A percentile compares a stretch with the other conserved stretches of the same genome.
Evolutionary conservation across 2,329 filamentous ascomycete genomes (phyloP).

Genomic region (Cladosporium sp.): DNA sequence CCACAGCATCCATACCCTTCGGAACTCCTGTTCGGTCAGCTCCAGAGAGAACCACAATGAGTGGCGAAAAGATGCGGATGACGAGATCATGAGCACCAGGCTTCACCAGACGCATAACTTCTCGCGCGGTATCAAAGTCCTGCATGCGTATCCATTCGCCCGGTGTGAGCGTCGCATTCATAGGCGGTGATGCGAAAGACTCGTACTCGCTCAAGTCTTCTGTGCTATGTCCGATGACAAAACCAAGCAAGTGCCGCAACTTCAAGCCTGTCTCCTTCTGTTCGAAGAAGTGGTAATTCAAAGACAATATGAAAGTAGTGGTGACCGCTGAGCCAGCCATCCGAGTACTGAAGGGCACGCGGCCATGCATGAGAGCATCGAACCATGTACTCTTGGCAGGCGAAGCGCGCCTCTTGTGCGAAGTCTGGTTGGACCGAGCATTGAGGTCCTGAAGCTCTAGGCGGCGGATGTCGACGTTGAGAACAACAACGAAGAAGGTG

Average conservation of each 20-base stretch:
- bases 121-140: conserved; percentile 72
- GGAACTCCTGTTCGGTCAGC: conserved; percentile 60
- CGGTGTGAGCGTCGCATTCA: conserved; percentile 72
- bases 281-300: conserved; percentile 75
- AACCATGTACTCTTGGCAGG: conserved; percentile 52
- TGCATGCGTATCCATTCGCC: conserved; percentile 72
- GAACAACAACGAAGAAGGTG: conserved; percentile 74
- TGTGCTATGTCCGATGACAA: conserved; percentile 20
- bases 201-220: conserved; percentile 22
- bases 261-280: conserved; percentile 41
- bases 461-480: conserved; percentile 73
- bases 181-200: conserved; percentile 46
- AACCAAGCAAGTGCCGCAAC: conserved; percentile 28
- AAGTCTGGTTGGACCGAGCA: conserved; percentile 43
- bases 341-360: conserved; percentile 64
- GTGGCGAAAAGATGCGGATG: conserved; percentile 68
- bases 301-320: conserved; percentile 65
- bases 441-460: conserved; percentile 72
- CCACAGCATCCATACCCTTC: conserved; percentile 46
- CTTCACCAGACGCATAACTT: conserved; percentile 72
- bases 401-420: conserved; percentile 24
- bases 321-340: conserved; percentile 72
- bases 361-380: conserved; percentile 60
- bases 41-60: conserved; percentile 67
- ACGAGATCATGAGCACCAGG: conserved; percentile 67